phyloP scores from a whole-genome alignment of 129 eudicot species.

The Helichrysum umbraculigerum region DNA sequence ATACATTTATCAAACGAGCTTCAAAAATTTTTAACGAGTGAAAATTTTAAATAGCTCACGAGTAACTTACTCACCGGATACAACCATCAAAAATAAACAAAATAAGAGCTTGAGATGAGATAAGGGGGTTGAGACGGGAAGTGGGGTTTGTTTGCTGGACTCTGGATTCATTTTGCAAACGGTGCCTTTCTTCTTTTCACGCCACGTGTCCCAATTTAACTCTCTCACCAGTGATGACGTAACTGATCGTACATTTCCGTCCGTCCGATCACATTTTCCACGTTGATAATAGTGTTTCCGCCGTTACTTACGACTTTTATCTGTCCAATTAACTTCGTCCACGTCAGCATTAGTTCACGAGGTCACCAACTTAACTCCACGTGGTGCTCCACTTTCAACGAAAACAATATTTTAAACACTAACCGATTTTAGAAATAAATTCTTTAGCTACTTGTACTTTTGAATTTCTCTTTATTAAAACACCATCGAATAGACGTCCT shows the following conservation, averaged over 20 bases:
- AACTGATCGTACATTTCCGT: slow-evolving; percentile 24
- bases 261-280: slow-evolving; percentile 16
- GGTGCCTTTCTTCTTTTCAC: slow-evolving; percentile 35
- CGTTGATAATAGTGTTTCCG: slow-evolving; percentile 16
- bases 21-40: no score
- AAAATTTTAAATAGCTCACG: no score
- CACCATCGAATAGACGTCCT: no score
- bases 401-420: background rate
- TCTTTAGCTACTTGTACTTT: no score
- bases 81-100: background rate
- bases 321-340: slow-evolving; percentile 14
- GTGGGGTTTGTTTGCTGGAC: slow-evolving; percentile 39
- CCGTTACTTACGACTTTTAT: slow-evolving; percentile 25
- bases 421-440: no score
- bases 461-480: no score
- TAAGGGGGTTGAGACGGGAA: slow-evolving; percentile 8
- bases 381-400: slow-evolving; percentile 4
- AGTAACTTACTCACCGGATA: no score
- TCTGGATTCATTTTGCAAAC: slow-evolving; percentile 39
- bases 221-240: slow-evolving; percentile 22
- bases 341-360: slow-evolving; percentile 7
- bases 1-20: no score
- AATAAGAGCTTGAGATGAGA: background rate
- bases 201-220: slow-evolving; percentile 28
- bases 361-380: slow-evolving; percentile 17